Percentiles rank a stretch among this genome's conserved stretches.
Conservation (phyloP, 1,284 basidiomycete genomes). For the Trichosporon sp. region DNA sequence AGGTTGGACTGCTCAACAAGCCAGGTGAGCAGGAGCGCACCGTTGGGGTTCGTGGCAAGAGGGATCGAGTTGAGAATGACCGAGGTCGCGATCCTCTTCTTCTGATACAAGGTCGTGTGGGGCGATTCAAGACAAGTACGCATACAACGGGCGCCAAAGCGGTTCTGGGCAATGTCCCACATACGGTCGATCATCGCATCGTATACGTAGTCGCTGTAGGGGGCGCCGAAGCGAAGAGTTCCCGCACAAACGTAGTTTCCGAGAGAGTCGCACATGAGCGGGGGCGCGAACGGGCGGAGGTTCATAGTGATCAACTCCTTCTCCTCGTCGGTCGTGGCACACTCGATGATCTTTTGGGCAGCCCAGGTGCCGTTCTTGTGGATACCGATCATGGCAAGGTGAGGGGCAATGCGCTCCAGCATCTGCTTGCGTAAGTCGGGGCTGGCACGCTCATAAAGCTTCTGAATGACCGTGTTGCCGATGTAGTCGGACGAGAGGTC, state of each 20-base stretch:
- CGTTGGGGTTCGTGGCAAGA: constrained; percentile 94
- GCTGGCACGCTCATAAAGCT: constrained; percentile 88
- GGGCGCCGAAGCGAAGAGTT: constrained; percentile 83
- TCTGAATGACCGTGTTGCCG: constrained; percentile 96
- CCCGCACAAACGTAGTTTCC: constrained; percentile 91
- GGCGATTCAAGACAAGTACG: constrained; percentile 90
- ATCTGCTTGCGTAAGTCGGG: constrained; percentile 71
- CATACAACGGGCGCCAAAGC: constrained; percentile 97
- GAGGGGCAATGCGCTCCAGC: constrained; percentile 88
- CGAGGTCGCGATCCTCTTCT: constrained; percentile 88
- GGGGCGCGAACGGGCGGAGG: constrained; percentile 83
- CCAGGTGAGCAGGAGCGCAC: constrained; percentile 92
- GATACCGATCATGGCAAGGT: constrained; percentile 94
- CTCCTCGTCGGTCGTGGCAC: constrained; percentile 83
- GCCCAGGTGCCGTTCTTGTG: constrained; percentile 99
- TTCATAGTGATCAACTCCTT: constrained; percentile 76
- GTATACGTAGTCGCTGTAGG: constrained; percentile 90
- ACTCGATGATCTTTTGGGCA: constrained; percentile 98
- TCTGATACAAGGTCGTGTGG: constrained; percentile 75
- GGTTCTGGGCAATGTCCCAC: constrained; percentile 89
- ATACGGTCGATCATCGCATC: constrained; percentile 97
- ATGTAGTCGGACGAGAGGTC: constrained; percentile 69
- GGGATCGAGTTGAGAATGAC: constrained; percentile 96
- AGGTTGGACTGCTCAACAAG: constrained; percentile 89
- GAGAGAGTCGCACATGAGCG: constrained; percentile 89